Percentiles rank a stretch among this genome's conserved stretches.
Conservation (phyloP, 129 eudicot genomes). For the Deinandra increscens region DNA sequence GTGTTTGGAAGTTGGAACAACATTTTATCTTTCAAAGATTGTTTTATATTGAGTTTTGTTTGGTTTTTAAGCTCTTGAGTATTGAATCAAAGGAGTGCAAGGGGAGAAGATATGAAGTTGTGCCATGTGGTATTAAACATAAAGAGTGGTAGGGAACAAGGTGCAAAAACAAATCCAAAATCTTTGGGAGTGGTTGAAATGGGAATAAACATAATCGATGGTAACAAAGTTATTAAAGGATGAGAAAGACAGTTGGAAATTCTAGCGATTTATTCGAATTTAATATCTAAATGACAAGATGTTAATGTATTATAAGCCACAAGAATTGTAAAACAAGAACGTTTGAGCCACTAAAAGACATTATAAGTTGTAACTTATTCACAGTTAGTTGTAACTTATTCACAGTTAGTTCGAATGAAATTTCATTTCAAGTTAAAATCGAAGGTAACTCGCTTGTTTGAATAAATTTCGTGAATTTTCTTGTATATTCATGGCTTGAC, state of each 20-base stretch:
- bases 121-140: background rate
- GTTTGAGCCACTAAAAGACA: no score
- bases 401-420: no score
- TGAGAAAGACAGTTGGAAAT: background rate
- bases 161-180: background rate
- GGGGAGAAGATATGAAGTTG: no score
- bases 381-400: no score
- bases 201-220: background rate
- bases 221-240: background rate
- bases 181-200: background rate
- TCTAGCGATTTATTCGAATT: background rate
- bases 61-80: no score
- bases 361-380: no score
- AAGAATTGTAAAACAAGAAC: background rate
- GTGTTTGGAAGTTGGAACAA: background rate
- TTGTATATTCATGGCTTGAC: no score
- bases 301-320: background rate
- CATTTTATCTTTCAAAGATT: slow-evolving; percentile 1
- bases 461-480: no score
- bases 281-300: background rate
- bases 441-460: no score
- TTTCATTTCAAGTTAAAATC: no score
- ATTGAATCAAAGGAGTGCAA: no score
- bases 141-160: background rate
- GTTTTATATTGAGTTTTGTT: no score